These are phyloP conservation scores for Aspergillus chevalieri DNA, from an alignment of 2,329 filamentous ascomycete species.

Conservation along the genomic window DNA sequence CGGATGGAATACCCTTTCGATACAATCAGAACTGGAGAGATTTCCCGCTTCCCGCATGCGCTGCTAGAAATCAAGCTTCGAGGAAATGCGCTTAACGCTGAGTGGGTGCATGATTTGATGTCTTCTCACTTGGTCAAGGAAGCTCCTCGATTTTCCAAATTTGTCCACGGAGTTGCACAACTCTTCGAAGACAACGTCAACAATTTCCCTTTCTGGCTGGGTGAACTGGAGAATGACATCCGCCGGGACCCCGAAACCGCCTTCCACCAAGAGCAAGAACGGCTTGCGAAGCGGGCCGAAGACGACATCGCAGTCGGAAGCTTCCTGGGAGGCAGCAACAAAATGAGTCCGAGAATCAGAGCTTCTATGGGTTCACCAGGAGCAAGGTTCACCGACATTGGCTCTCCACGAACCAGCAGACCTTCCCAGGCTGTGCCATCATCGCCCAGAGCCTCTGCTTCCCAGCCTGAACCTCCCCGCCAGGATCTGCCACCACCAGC, in stretches of 20 bases:
- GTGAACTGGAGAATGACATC: slow-evolving; percentile 86
- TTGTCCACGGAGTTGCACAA: slow-evolving; percentile 84
- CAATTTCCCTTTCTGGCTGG: slow-evolving; percentile 91
- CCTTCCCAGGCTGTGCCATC: slow-evolving; percentile 21
- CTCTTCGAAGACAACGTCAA: slow-evolving; percentile 96
- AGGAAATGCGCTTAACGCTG: slow-evolving; percentile 55
- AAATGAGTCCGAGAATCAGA: slow-evolving; percentile 22
- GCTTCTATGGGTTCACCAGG: slow-evolving; percentile 31
- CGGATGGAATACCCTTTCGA: slow-evolving; percentile 83
- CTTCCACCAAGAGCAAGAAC: slow-evolving; percentile 85
- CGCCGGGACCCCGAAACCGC: slow-evolving; percentile 84
- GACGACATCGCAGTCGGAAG: slow-evolving; percentile 87
- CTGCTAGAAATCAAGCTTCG: slow-evolving; percentile 88
- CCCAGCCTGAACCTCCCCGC: slow-evolving; percentile 40
- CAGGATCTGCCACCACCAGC: slow-evolving; percentile 30
- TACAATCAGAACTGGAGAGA: slow-evolving; percentile 81
- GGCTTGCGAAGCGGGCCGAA: slow-evolving; percentile 71
- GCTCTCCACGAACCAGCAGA: slow-evolving; percentile 17
- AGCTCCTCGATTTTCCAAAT: slow-evolving; percentile 89
- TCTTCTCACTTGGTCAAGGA: slow-evolving; percentile 86
- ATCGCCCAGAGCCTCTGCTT: slow-evolving; percentile 23
- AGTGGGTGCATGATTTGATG: slow-evolving; percentile 90
- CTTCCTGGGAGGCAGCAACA: slow-evolving; percentile 58
- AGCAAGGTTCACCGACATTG: slow-evolving; percentile 19
- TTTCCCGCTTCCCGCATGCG: slow-evolving; percentile 83